phyloP scores from a whole-genome alignment of 257 asterid species.

The Solanum habrochaites region DNA sequence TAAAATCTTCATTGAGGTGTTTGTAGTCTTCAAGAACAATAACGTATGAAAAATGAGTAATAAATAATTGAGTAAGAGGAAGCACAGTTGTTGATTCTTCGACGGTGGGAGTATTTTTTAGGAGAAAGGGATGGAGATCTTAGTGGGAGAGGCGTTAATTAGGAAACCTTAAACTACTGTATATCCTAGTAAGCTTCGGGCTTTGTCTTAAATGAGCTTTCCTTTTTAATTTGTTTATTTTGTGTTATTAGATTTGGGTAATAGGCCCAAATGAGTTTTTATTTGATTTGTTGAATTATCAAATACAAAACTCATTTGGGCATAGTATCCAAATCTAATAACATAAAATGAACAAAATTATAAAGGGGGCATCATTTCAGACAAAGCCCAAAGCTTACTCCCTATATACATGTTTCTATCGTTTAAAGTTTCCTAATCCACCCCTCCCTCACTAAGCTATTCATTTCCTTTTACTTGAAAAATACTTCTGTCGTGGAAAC shows the following conservation, averaged over 20 bases:
- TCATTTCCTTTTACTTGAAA: too few species aligned
- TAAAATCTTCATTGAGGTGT: neutral
- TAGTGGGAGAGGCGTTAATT: neutral
- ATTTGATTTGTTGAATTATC: too few species aligned
- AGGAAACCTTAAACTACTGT: neutral
- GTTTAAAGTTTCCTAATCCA: neutral
- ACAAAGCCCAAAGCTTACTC: neutral
- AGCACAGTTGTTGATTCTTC: neutral
- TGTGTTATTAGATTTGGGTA: neutral
- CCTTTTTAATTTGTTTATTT: too few species aligned
- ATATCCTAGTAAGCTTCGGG: neutral
- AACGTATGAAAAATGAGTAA: too few species aligned
- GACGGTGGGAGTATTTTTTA: too few species aligned
- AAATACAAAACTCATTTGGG: neutral
- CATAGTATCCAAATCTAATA: neutral
- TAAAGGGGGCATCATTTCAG: neutral
- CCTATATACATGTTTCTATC: neutral
- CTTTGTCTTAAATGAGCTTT: neutral
- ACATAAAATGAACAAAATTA: neutral
- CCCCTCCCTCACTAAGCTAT: neutral
- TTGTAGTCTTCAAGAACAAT: too few species aligned
- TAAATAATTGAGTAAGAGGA: neutral
- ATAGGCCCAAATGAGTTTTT: too few species aligned
- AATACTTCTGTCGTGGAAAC: too few species aligned
- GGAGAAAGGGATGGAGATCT: neutral